Evolutionary conservation across 1,139 yeast genomes (phyloP), one percentile per base, ranked within the genome.

Genomic region (Suhomyces chickasaworum): DNA sequence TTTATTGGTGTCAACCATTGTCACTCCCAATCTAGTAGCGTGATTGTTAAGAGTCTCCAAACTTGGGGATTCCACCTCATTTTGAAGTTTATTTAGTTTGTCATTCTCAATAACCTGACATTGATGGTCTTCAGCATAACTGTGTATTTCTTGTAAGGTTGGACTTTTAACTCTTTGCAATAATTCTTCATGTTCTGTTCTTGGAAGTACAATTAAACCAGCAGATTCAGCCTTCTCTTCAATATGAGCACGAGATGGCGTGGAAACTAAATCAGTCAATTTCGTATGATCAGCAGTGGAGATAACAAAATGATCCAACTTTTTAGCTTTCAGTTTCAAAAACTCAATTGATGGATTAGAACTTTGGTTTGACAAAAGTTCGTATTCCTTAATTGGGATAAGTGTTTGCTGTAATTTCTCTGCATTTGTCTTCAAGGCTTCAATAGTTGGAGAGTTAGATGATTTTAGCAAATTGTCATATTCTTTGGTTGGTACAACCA

Each of bases 171-270:
- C 27, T 18, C 40, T 45, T 21, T 50, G 45, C 16, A 54, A 33
- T 34, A 54, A 23, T 13, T 39, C 50, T 4, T 54, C 47, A 40
- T 53, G 53, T 13, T 56, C 52, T 7, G 48, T 46, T 42, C 52
- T 51, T 7, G 55, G 53, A 29, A 69, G 44, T 13, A 66, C 54
- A 4, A 58, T 53, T 17, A 59, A 52, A 9, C 58, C 60, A 21
- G 50, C 51, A 15, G 61, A 50, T 39, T 59, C 61, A 1, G 77
- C 77, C 42, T 63, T 63, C 18, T 61, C 65, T 39, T 62, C 64
- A 25, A 73, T 55, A 39, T 69, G 71, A 34, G 68, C 72, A 35
- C 65, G 55, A 1, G 71, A 55, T n/a, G 77, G 77, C 5, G 67
- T 51, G 7, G 65, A 52, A 21, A 63, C 59, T 34, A 64, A 54